These are phyloP conservation scores for Diphasiastrum complanatum DNA, from an alignment of 83 land plant genomes.

Conservation along the genomic window DNA sequence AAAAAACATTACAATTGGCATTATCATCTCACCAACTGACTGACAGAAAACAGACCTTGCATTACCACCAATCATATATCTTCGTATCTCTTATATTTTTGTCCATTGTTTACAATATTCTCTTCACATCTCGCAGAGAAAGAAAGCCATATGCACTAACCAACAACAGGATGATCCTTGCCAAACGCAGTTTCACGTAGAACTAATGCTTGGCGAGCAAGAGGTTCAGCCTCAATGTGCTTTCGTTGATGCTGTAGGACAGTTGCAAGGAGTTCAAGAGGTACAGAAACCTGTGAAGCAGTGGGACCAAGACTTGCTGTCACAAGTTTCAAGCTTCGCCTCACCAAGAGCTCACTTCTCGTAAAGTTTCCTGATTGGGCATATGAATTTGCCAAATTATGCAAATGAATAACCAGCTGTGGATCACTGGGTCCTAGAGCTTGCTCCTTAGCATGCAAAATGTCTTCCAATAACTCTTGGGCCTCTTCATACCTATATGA, in stretches of 20 bases:
- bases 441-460: constrained; percentile 5
- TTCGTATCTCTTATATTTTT: too few species aligned
- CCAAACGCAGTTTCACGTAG: constrained; percentile 14
- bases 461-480: constrained; percentile 13
- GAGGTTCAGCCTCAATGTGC: constrained; percentile 16
- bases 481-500: constrained; percentile 27
- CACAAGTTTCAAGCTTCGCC: constrained; percentile 14
- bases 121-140: too few species aligned
- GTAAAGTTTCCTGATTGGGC: constrained; percentile 14
- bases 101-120: too few species aligned
- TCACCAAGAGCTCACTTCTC: constrained; percentile 7
- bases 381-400: constrained; percentile 24
- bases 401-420: constrained; percentile 7
- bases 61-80: too few species aligned
- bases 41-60: background rate
- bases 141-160: background rate
- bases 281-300: constrained; percentile 19
- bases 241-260: constrained; percentile 10
- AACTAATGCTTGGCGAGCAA: constrained; percentile 17
- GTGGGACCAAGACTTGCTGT: constrained; percentile 16
- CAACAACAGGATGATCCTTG: constrained; percentile 11
- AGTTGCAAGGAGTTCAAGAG: constrained; percentile 15
- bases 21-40: background rate
- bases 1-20: background rate
- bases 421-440: constrained; percentile 8